A percentile compares a stretch with the other conserved stretches of the same genome.
Conservation (phyloP, 495 filamentous ascomycete genomes). For the Chaetomium fimeti region DNA sequence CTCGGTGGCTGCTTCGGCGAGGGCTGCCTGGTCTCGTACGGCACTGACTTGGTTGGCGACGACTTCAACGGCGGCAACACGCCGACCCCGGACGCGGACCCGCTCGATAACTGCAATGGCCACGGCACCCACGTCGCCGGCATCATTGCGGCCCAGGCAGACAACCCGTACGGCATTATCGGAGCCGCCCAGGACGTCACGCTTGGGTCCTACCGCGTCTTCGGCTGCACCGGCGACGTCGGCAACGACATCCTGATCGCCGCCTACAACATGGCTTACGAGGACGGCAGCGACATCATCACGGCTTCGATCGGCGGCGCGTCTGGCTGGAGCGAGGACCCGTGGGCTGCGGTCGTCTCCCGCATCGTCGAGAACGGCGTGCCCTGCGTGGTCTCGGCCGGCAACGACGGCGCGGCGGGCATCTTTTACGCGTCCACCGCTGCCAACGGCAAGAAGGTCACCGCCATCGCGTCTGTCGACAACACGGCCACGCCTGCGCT, state of each 20-base stretch:
- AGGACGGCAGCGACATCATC: slow-evolving; percentile 59
- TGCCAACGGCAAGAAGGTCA: slow-evolving; percentile 51
- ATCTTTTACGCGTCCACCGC: slow-evolving; percentile 57
- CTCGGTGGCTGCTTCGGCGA: slow-evolving; percentile 57
- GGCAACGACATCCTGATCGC: slow-evolving; percentile 55
- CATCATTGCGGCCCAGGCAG: slow-evolving; percentile 54
- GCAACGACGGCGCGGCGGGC: slow-evolving; percentile 53
- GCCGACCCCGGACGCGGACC: slow-evolving; percentile 49
- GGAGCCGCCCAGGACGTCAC: slow-evolving; percentile 56
- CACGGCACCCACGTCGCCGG: slow-evolving; percentile 54
- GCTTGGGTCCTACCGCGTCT: slow-evolving; percentile 56
- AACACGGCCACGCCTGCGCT: slow-evolving; percentile 46
- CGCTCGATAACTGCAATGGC: slow-evolving; percentile 45
- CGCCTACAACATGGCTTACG: slow-evolving; percentile 57
- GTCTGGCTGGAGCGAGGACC: slow-evolving; percentile 56
- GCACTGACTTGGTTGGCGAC: slow-evolving; percentile 55
- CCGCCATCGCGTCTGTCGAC: slow-evolving; percentile 55
- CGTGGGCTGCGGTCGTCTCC: slow-evolving; percentile 53
- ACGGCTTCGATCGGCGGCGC: slow-evolving; percentile 58
- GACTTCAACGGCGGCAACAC: slow-evolving; percentile 44
- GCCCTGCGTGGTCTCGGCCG: slow-evolving; percentile 54
- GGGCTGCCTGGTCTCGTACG: slow-evolving; percentile 55
- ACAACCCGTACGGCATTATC: slow-evolving; percentile 51
- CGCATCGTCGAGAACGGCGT: slow-evolving; percentile 57
- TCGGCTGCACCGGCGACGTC: slow-evolving; percentile 50